Evolutionary conservation across 805 yeast species (phyloP), one percentile per base, ranked within the genome.

Genomic region (Candida quercuum): DNA sequence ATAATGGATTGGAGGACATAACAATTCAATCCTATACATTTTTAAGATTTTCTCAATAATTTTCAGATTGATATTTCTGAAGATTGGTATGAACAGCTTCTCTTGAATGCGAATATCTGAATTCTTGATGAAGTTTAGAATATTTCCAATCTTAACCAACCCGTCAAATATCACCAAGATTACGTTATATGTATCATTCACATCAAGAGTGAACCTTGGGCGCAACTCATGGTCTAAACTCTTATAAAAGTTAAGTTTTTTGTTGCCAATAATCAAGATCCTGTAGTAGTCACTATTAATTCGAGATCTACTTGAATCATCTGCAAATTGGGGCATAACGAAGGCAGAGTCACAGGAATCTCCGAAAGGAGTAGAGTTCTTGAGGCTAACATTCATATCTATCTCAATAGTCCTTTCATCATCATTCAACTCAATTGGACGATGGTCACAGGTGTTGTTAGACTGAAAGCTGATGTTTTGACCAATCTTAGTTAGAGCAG

Each of bases 111-210:
- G 28, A 1, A 34, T 15, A 15, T 36, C 36, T 9, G 38, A 23
- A 16, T 43, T 39, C 35, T 52, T 54, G 31, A 52, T 46, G 31
- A 52, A 49, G 29, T 53, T 50, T 35, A 54, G 40, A 11, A 54
- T 48, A 32, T 54, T 54, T 2, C 59, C 59, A 37, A 54, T 52
- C 41, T 54, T 54, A 17, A 45, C 35, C 25, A 54, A 38, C 4
- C 59, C 59, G 38, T 54, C 57, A 43, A 54, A 54, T 11, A 54
- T 42, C 3, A 54, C 40, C 19, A 54, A 32, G 11, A 54, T 40
- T 5, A 51, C 27, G 13, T 37, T 43, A 32, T 43, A 48, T 12
- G 49, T 37, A 0, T 42, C 47, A 6, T 40, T 28, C 21, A 36
- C 17, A 32, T 51, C 37, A 32, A 53, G 33, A 8, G 59, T 52